Conservation (phyloP, 179 eudicot species). For the Beta lomatogona region DNA sequence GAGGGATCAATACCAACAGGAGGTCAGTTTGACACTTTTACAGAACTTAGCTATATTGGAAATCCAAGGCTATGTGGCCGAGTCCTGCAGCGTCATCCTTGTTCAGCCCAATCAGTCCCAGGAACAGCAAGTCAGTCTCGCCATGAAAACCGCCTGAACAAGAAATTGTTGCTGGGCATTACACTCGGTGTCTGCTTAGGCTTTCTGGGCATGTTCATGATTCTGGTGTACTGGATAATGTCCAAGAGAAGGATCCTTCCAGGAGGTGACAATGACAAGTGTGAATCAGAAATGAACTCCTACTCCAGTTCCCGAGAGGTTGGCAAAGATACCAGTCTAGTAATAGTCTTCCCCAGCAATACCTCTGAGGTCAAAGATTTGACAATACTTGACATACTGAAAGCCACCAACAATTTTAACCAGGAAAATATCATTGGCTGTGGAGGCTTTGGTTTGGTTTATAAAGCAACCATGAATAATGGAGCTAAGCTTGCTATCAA, state of each 20-base stretch:
- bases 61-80: conserved; percentile 64
- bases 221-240: conserved; percentile 56
- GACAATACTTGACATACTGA: conserved; percentile 67
- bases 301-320: conserved; percentile 51
- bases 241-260: conserved; percentile 72
- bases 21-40: conserved; percentile 76
- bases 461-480: conserved; percentile 71
- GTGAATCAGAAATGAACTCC: conserved; percentile 46
- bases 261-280: conserved; percentile 50
- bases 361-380: conserved; percentile 56
- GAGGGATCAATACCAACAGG: conserved; percentile 85
- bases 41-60: conserved; percentile 51
- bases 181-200: conserved; percentile 62
- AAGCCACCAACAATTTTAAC: conserved; percentile 84
- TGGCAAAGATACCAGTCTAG: conserved; percentile 60
- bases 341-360: conserved; percentile 63
- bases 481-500: conserved; percentile 80
- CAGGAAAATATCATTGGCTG: conserved; percentile 92
- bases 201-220: conserved; percentile 43
- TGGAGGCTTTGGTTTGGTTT: conserved; percentile 94
- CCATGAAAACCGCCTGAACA: conserved; percentile 37
- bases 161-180: conserved; percentile 58
- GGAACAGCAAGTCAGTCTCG: conserved; percentile 16
- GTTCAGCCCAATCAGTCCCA: conserved; percentile 39
- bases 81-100: conserved; percentile 38